Conservation (phyloP, 192 early-diverging fungal genomes). For the Nowakowskiella sp. region DNA sequence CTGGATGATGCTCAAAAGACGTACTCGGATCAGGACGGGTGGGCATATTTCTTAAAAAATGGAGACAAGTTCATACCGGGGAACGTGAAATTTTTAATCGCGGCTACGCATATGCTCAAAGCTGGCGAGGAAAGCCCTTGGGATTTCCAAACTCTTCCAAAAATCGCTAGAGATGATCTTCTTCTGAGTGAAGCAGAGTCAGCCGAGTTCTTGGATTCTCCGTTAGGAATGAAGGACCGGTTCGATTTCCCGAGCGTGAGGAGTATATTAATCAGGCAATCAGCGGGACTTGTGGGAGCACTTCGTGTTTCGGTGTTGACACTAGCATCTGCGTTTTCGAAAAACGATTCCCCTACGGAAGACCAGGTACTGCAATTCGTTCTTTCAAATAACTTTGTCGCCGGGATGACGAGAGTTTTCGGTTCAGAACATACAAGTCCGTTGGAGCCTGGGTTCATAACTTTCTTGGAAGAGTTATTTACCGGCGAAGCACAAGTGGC, state of each 20-base stretch:
- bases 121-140: slow-evolving; percentile 3
- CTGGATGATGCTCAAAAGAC: slow-evolving; percentile 23
- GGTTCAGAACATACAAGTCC: slow-evolving; percentile 8
- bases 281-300: slow-evolving; percentile 9
- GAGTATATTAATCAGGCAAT: slow-evolving; percentile 5
- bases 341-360: neutral
- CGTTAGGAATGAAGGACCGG: slow-evolving; percentile 3
- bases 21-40: slow-evolving; percentile 10
- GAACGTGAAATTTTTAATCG: slow-evolving; percentile 18
- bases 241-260: slow-evolving; percentile 7
- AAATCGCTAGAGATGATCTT: slow-evolving; percentile 21
- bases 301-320: slow-evolving; percentile 5
- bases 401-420: slow-evolving; percentile 6
- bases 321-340: slow-evolving; percentile 5
- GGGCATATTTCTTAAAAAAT: slow-evolving; percentile 10
- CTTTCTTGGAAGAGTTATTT: slow-evolving; percentile 9
- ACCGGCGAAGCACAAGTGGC: slow-evolving; percentile 4
- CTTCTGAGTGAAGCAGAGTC: slow-evolving; percentile 12
- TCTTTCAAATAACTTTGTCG: slow-evolving; percentile 7
- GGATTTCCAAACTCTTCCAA: neutral
- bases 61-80: slow-evolving; percentile 12
- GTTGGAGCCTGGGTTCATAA: slow-evolving; percentile 7
- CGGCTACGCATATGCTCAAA: slow-evolving; percentile 13
- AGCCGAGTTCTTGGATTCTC: neutral
- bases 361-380: slow-evolving; percentile 4